Base-by-base conservation (phyloP, 768 basidiomycete genomes). In the Amanita jacksonii region DNA sequence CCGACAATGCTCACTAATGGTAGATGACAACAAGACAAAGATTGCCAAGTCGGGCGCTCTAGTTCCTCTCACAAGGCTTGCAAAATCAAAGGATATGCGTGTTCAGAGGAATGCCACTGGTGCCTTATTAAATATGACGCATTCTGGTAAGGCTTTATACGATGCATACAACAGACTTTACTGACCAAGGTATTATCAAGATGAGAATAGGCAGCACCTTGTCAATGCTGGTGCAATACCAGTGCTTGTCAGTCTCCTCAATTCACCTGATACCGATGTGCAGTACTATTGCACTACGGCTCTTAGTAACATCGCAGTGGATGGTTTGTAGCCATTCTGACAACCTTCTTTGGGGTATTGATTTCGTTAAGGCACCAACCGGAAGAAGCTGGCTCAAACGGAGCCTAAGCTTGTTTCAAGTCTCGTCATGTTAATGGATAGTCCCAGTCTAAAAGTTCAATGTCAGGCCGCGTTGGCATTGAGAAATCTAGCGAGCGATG, bases 271-370 rank as follows among this genome's bases (percentile, higher is more conserved):
- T 61, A 99, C 96, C n/a, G 96, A 99, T 58, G 96, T 99, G 2
- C 96, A 99, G 61, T 99, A 99, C 58, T 99, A 99, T 61, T 99
- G 96, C 64, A 99, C 96, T 5, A 99, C 96, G 9, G 96, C 96
- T 5, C 65, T 99, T 54, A 92, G 88, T 60, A 99, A 99, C 57
- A 99, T 99, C 52, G 96, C 96, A 25, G 96, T 99, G 5, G 96
- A 99, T 65, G 86, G 90, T 80, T 52, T 15, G 52, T 47, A 23
- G 40, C 19, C 2, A 15, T 41, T 37, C 5, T 40, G 27, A 22
- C 25, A 27, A 16, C 19, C 10, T 23, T 12, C 25, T 38, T 30
- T 22, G 51, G 41, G 44, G 47, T 39, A 30, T 30, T 24, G 47
- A 28, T 38, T 18, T 38, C 38, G 12, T 12, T 51, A 8, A 88